Conservation (phyloP, 306 rosid genomes). For the Inga laurina region DNA sequence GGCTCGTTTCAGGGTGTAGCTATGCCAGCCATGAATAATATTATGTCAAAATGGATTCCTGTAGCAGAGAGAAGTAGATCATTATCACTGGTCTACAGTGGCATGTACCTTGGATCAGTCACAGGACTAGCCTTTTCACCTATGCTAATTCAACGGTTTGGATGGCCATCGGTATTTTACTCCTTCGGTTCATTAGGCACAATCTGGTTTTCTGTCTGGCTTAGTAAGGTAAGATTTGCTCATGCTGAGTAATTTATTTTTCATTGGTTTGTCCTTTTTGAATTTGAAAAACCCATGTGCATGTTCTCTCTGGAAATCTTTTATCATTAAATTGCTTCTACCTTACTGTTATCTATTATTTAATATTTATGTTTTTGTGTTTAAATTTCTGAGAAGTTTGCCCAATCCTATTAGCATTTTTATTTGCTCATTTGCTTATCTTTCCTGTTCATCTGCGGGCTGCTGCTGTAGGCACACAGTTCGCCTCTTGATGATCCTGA, state of each 20-base stretch:
- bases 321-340: conserved; percentile 16
- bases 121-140: conserved; percentile 98
- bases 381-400: conserved; percentile 1
- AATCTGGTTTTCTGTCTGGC: conserved; percentile 83
- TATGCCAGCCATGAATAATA: conserved; percentile 99
- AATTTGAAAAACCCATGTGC: not conserved
- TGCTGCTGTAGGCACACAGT: conserved; percentile 71
- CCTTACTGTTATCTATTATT: not conserved
- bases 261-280: conserved; percentile 11
- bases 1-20: conserved; percentile 79
- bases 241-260: conserved; percentile 21
- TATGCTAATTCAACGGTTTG: conserved; percentile 78
- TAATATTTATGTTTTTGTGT: not conserved
- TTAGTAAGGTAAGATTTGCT: conserved; percentile 63
- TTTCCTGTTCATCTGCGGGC: conserved; percentile 26
- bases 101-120: conserved; percentile 99
- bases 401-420: not conserved
- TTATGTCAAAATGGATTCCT: conserved; percentile 96
- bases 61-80: conserved; percentile 97
- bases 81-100: conserved; percentile 92
- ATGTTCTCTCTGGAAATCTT: not conserved
- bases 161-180: conserved; percentile 98
- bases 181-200: conserved; percentile 97
- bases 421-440: conserved; percentile 10
- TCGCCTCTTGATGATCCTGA: conserved; percentile 96